Percentiles rank a stretch among this genome's conserved stretches.
Conservation (phyloP, 345 rosid genomes). For the Toxicodendron radicans region DNA sequence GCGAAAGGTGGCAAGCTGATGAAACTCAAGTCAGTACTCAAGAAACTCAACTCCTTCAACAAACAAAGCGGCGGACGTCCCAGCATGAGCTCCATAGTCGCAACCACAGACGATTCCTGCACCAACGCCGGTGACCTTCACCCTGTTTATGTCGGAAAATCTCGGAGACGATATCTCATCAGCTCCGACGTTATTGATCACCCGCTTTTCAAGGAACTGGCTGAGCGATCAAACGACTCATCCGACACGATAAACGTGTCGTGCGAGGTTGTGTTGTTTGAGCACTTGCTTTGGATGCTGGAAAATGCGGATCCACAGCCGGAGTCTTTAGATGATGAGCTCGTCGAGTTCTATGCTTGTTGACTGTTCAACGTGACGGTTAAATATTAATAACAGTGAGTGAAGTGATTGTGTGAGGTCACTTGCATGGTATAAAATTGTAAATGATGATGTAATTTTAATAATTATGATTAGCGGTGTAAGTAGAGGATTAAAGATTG, state of each 20-base stretch:
- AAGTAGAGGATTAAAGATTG: not conserved
- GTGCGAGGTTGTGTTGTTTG: slow-evolving; percentile 94
- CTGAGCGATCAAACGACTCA: slow-evolving; percentile 34
- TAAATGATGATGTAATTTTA: slow-evolving; percentile 27
- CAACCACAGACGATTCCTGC: slow-evolving; percentile 29
- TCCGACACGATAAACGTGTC: slow-evolving; percentile 52
- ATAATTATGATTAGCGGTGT: slow-evolving; percentile 16
- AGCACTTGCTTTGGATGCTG: slow-evolving; percentile 96
- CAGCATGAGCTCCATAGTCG: slow-evolving; percentile 38
- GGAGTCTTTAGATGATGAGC: slow-evolving; percentile 75
- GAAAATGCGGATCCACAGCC: slow-evolving; percentile 72
- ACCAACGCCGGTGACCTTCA: slow-evolving; percentile 45
- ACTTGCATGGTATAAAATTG: slow-evolving; percentile 18
- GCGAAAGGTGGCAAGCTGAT: slow-evolving; percentile 77
- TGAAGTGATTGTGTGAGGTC: slow-evolving; percentile 11
- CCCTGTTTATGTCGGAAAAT: slow-evolving; percentile 78
- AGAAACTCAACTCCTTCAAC: slow-evolving; percentile 81
- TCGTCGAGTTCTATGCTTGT: slow-evolving; percentile 81
- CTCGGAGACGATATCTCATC: slow-evolving; percentile 68
- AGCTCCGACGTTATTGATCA: slow-evolving; percentile 52
- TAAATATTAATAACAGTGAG: not conserved
- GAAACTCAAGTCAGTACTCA: slow-evolving; percentile 79
- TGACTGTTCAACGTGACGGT: slow-evolving; percentile 18
- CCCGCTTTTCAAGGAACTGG: slow-evolving; percentile 50
- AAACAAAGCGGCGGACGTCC: slow-evolving; percentile 28